Conservation (phyloP, 805 yeast species). For the Saturnispora zaruensis region DNA sequence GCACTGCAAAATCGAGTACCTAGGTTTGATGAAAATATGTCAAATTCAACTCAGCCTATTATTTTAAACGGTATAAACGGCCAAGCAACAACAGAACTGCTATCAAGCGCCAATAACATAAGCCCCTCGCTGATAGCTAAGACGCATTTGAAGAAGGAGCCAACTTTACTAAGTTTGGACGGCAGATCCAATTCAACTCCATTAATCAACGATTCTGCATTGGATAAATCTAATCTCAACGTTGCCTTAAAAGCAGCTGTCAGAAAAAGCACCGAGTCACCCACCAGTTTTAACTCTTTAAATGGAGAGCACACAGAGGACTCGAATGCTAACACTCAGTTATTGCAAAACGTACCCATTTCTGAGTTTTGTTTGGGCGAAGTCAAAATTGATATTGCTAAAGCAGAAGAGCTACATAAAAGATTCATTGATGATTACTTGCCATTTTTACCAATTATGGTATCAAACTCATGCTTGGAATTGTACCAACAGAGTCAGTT, state of each 20-base stretch:
- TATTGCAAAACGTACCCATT: constrained; percentile 27
- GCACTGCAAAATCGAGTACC: constrained; percentile 38
- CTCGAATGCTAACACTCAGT: constrained; percentile 4
- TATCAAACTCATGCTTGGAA: constrained; percentile 62
- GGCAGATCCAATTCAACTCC: constrained; percentile 27
- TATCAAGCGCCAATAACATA: background rate
- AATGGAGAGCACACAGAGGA: constrained; percentile 16
- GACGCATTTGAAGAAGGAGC: constrained; percentile 38
- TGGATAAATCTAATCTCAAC: constrained; percentile 33
- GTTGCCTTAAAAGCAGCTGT: constrained; percentile 36
- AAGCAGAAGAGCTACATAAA: constrained; percentile 66
- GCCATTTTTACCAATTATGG: constrained; percentile 74
- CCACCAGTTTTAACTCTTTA: constrained; percentile 15
- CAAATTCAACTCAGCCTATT: background rate
- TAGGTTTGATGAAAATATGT: constrained; percentile 3
- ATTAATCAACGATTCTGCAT: constrained; percentile 36
- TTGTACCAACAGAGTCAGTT: constrained; percentile 76
- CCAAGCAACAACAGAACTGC: constrained; percentile 1
- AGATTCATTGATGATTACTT: constrained; percentile 58
- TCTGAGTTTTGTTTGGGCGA: constrained; percentile 71
- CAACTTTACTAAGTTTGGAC: constrained; percentile 30
- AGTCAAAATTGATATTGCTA: constrained; percentile 53
- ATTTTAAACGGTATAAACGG: background rate
- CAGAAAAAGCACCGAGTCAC: constrained; percentile 29
- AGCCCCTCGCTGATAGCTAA: constrained; percentile 26